Evolutionary conservation across 805 yeast species (phyloP).

Genomic region (Kurtzmaniella cleridarum): DNA sequence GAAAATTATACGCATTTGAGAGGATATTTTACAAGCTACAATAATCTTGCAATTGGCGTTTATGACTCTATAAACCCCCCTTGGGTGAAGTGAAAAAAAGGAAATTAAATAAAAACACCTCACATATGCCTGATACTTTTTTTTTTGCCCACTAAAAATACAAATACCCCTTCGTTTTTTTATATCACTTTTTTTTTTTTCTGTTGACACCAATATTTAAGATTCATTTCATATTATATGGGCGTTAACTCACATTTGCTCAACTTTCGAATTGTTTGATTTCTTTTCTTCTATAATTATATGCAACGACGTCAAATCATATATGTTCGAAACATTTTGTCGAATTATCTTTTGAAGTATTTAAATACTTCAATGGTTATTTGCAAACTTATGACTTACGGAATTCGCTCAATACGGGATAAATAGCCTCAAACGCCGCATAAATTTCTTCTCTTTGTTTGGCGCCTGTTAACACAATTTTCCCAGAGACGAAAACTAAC

Average conservation of each 20-base stretch:
- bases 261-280: no score
- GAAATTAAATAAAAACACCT: constrained; percentile 1
- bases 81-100: neutral
- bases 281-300: no score
- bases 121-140: neutral
- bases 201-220: no score
- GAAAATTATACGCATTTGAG: neutral
- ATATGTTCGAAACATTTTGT: no score
- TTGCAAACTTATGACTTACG: constrained; percentile 55
- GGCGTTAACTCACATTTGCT: no score
- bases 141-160: constrained; percentile 1
- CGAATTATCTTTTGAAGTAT: neutral
- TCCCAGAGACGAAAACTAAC: constrained; percentile 93
- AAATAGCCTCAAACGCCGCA: constrained; percentile 96
- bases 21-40: neutral
- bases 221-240: no score
- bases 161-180: constrained; percentile 1
- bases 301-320: no score
- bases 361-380: neutral
- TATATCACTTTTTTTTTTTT: no score
- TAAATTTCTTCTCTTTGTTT: constrained; percentile 98
- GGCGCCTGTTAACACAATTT: constrained; percentile 97
- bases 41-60: neutral
- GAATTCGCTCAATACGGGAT: constrained; percentile 97
- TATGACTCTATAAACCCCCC: constrained; percentile 1